Conservation (phyloP, 306 rosid genomes). For the Arachis hypogaea region DNA sequence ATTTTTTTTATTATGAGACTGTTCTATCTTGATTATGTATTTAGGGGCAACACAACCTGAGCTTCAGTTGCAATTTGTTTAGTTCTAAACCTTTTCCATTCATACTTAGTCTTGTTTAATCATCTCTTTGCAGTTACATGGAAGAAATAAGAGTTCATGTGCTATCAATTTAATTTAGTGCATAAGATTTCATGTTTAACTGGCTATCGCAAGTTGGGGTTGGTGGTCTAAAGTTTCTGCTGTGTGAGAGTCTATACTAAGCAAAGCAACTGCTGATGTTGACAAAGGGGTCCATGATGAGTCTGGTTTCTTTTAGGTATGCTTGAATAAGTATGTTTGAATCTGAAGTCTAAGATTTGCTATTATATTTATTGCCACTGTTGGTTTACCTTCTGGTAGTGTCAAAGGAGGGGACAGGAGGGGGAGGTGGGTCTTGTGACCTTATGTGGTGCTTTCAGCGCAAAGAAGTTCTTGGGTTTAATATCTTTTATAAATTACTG, state of each 20-base stretch:
- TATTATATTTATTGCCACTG: too few species aligned
- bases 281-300: constrained; percentile 15
- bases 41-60: background rate
- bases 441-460: too few species aligned
- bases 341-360: too few species aligned
- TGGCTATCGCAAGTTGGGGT: constrained; percentile 8
- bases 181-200: constrained; percentile 24
- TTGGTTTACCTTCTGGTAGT: too few species aligned
- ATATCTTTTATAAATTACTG: too few species aligned
- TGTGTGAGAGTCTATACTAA: background rate
- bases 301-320: constrained; percentile 10
- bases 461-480: too few species aligned
- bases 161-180: constrained; percentile 9
- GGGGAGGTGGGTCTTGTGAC: too few species aligned
- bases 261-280: constrained; percentile 14
- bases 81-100: background rate
- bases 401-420: too few species aligned
- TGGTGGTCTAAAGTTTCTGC: constrained; percentile 20
- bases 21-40: constrained; percentile 11
- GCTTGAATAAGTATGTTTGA: too few species aligned
- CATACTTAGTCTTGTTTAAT: background rate
- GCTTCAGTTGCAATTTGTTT: background rate
- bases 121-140: constrained; percentile 27
- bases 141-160: background rate
- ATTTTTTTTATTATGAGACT: constrained; percentile 11